A percentile compares a stretch with the other conserved stretches of the same genome.
These are phyloP conservation scores for Colletotrichum zoysiae DNA, from an alignment of 2,329 filamentous ascomycete species.

Conservation along the genomic window DNA sequence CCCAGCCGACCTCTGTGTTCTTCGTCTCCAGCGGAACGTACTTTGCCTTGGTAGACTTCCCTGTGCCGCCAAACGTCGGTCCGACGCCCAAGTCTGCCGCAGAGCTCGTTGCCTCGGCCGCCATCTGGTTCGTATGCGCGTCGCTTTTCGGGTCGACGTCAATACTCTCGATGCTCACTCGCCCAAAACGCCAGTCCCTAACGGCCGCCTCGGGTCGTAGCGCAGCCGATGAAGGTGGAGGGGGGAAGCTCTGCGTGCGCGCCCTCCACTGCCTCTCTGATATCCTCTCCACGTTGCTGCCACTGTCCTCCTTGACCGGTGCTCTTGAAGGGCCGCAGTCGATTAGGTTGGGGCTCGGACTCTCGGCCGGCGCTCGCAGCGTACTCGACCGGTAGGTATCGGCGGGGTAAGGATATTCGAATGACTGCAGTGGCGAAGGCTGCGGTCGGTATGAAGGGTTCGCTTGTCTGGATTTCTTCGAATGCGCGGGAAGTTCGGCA, in stretches of 20 bases:
- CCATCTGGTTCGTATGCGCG: slow-evolving; percentile 48
- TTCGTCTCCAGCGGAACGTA: slow-evolving; percentile 79
- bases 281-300: slow-evolving; percentile 53
- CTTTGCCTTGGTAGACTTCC: slow-evolving; percentile 84
- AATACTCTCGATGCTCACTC: slow-evolving; percentile 83
- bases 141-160: slow-evolving; percentile 67
- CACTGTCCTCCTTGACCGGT: slow-evolving; percentile 47
- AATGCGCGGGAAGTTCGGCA: slow-evolving; percentile 66
- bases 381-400: slow-evolving; percentile 26
- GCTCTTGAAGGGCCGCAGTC: slow-evolving; percentile 62
- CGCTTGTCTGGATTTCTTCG: slow-evolving; percentile 45
- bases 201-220: slow-evolving; percentile 63
- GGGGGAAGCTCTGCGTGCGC: slow-evolving; percentile 57
- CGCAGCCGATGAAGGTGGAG: slow-evolving; percentile 57
- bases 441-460: slow-evolving; percentile 25
- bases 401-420: slow-evolving; percentile 34
- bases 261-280: slow-evolving; percentile 57
- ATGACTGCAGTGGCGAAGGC: slow-evolving; percentile 35
- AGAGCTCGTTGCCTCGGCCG: slow-evolving; percentile 55
- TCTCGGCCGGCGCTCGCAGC: not conserved
- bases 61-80: slow-evolving; percentile 68
- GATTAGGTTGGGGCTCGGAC: slow-evolving; percentile 54
- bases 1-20: slow-evolving; percentile 87
- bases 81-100: slow-evolving; percentile 66
- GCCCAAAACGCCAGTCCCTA: slow-evolving; percentile 84